Evolutionary conservation across 2,329 filamentous ascomycete species (phyloP).

Genomic region (Gliomastix tumulicola): DNA sequence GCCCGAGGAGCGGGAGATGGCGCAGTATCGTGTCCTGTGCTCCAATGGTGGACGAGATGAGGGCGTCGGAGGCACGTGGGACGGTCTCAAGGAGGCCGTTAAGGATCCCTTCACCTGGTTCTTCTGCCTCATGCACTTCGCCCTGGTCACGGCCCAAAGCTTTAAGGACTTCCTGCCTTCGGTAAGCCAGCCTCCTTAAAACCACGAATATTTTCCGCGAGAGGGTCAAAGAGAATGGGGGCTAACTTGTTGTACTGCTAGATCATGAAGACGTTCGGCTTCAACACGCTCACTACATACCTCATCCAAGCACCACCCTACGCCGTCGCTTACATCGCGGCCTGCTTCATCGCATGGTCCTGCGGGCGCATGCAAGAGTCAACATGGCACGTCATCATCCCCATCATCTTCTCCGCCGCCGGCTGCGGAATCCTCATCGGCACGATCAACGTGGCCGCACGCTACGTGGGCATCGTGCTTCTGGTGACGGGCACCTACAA

Average conservation of each 20-base stretch:
- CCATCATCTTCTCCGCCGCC: constrained; percentile 22
- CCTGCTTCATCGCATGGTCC: constrained; percentile 24
- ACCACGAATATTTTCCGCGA: not conserved
- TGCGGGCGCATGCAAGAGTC: constrained; percentile 23
- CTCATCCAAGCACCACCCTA: constrained; percentile 31
- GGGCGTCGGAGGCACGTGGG: constrained; percentile 24
- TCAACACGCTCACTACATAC: constrained; percentile 20
- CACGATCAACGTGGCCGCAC: constrained; percentile 27
- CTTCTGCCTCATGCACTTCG: constrained; percentile 30
- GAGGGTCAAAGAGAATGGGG: not conserved
- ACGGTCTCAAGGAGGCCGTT: constrained; percentile 21
- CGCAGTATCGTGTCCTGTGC: constrained; percentile 13
- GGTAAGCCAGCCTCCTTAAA: constrained; percentile 6
- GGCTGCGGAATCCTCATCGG: constrained; percentile 31
- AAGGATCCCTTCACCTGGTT: constrained; percentile 29
- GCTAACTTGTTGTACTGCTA: too few species aligned
- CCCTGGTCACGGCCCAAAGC: constrained; percentile 31
- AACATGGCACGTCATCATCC: constrained; percentile 28
- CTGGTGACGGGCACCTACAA: constrained; percentile 27
- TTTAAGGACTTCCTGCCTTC: constrained; percentile 35
- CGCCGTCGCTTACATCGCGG: constrained; percentile 29
- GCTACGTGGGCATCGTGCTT: constrained; percentile 32
- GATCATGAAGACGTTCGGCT: constrained; percentile 16
- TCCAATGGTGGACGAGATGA: constrained; percentile 27
- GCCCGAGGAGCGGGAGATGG: constrained; percentile 4